Base-by-base conservation (phyloP, 495 filamentous ascomycete genomes). In the Aspergillus diversus region DNA sequence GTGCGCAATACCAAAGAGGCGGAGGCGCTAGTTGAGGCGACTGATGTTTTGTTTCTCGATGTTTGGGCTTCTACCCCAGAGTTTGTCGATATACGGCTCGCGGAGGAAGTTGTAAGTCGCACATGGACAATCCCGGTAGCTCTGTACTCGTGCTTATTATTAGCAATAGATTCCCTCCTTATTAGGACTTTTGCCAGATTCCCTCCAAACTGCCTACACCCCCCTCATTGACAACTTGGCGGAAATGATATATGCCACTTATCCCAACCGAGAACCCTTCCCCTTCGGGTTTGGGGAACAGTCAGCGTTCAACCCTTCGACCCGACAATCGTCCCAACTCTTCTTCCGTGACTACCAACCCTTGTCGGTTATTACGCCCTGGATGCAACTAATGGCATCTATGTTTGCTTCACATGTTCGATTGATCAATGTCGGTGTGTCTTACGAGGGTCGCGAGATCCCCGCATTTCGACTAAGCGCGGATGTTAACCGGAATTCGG, bases 271-370 rank as follows among this genome's bases (percentile, higher is more conserved):
- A 51, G 67, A 65, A 59, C 66, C 64, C 61, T 49, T 50, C 32
- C 66, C 64, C 61, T 49, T 50, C 32, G 63, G 70, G 37, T 65
- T 74, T 9, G 72, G 78, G 16, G 65, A 67, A 7, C 71, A 72
- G 16, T 63, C 68, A 11, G 71, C 68, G 4, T 76, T 75, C 70
- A 64, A 61, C 63, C 63, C 77, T 47, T 62, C 72, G 63, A 67
- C 75, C 68, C 73, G 70, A 51, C 65, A 71, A n/a, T 63, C 73
- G 3, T 63, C 73, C 1, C 72, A 79, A 13, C 65, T 95, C 31
- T 97, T 97, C 75, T 99, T 99, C 75, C 80, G 81, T 27, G 87
- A 97, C 54, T 97, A 96, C 73, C 92, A 94, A 67, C 90, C 92
- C 5, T 76, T 92, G 5, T 86, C 88, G 5, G 90, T 95, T 35